Evolutionary conservation across 768 basidiomycete species (phyloP).

Genomic region (Mycena latifolia): DNA sequence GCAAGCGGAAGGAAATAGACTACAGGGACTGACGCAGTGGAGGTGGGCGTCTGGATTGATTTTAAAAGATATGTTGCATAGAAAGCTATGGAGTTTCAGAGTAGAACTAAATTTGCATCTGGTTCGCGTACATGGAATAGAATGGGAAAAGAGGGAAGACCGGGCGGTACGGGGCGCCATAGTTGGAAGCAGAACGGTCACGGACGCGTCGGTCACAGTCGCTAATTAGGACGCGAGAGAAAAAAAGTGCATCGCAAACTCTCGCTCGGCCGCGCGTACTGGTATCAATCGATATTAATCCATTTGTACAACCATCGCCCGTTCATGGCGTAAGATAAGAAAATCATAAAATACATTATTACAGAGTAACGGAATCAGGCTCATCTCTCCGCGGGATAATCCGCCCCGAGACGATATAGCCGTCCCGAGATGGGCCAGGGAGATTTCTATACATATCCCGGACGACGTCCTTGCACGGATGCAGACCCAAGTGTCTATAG

Average conservation of each 20-base stretch:
- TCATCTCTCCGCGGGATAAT: too few species aligned
- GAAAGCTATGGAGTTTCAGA: too few species aligned
- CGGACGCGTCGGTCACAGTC: background rate
- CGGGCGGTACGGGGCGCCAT: constrained; percentile 19
- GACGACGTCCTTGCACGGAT: constrained; percentile 44
- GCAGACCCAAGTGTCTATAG: constrained; percentile 59
- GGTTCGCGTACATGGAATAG: too few species aligned
- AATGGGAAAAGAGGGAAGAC: constrained; percentile 51
- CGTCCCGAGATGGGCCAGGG: constrained; percentile 54
- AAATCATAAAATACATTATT: too few species aligned
- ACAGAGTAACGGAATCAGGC: too few species aligned
- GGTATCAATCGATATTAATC: too few species aligned
- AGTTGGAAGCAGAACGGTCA: background rate
- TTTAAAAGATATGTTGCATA: constrained; percentile 89
- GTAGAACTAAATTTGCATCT: too few species aligned
- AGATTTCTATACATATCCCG: constrained; percentile 54
- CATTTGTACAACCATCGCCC: too few species aligned
- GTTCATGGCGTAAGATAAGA: too few species aligned
- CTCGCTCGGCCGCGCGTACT: constrained; percentile 40
- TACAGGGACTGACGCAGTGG: constrained; percentile 52
- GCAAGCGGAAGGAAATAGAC: constrained; percentile 2
- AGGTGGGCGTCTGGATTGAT: constrained; percentile 66
- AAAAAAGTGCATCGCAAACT: too few species aligned
- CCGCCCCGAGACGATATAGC: constrained; percentile 58
- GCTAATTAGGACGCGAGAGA: background rate